These are phyloP conservation scores for Xerocomus amazonicus DNA, from an alignment of 1,284 basidiomycete genomes.

Conservation along the genomic window DNA sequence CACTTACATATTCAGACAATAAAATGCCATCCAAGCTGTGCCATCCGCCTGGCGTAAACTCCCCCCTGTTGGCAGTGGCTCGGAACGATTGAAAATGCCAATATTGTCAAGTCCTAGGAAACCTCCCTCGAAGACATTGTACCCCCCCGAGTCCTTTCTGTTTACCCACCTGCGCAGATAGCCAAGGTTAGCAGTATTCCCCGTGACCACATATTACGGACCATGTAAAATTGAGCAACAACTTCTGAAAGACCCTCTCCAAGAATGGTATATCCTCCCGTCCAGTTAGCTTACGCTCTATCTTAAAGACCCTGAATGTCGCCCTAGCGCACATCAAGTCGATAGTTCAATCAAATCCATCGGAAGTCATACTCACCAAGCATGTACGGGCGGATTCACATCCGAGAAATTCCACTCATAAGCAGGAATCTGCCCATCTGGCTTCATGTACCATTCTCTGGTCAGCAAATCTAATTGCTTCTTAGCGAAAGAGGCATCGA, in stretches of 20 bases:
- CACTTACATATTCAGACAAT: conserved; percentile 87
- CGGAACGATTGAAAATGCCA: conserved; percentile 96
- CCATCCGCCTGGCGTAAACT: conserved; percentile 93
- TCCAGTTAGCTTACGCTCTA: conserved; percentile 93
- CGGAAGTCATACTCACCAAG: conserved; percentile 56
- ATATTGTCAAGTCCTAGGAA: conserved; percentile 99
- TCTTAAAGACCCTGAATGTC: conserved; percentile 96
- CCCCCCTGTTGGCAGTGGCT: conserved; percentile 92
- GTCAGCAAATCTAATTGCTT: conserved; percentile 96
- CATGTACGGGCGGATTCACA: conserved; percentile 96
- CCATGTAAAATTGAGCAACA: conserved; percentile 97
- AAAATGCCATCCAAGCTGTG: conserved; percentile 99
- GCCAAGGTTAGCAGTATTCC: conserved; percentile 1
- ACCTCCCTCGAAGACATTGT: conserved; percentile 97
- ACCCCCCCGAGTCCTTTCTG: conserved; percentile 91
- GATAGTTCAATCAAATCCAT: background rate
- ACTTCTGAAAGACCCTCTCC: conserved; percentile 97
- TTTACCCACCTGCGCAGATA: conserved; percentile 83
- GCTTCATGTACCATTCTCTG: conserved; percentile 99
- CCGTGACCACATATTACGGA: conserved; percentile 31
- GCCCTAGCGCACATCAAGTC: conserved; percentile 51
- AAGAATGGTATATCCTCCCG: conserved; percentile 89
- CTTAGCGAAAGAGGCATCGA: conserved; percentile 95
- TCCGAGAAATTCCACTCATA: conserved; percentile 99
- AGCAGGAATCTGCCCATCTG: conserved; percentile 95